Evolutionary conservation across 208 protist species (phyloP).

Genomic region (Crithidia thermophila): DNA sequence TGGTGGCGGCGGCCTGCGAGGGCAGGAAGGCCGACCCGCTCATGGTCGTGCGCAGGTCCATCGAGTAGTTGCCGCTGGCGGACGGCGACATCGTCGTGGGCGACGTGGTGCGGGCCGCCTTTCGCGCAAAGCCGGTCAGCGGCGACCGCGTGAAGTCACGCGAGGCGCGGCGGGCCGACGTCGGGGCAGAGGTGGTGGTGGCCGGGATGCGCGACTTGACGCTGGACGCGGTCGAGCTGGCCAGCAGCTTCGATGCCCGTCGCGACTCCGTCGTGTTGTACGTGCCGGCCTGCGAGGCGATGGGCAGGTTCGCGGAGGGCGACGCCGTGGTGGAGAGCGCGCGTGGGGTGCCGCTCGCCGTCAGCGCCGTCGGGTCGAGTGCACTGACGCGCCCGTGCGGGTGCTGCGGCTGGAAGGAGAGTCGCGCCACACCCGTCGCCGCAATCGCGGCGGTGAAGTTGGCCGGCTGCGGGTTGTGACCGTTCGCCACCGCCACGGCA

Average conservation of each 20-base stretch:
- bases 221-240: neutral
- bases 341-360: slow-evolving; percentile 5
- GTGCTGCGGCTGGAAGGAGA: neutral
- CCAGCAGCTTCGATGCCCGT: neutral
- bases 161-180: neutral
- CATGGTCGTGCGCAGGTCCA: neutral
- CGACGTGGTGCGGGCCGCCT: neutral
- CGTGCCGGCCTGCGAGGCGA: neutral
- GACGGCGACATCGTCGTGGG: neutral
- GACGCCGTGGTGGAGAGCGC: slow-evolving; percentile 4
- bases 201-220: slow-evolving; percentile 8
- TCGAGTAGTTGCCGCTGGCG: neutral
- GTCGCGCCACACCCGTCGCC: neutral
- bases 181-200: slow-evolving; percentile 8
- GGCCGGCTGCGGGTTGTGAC: too few species aligned
- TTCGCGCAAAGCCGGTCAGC: neutral
- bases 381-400: neutral
- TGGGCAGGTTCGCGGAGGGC: neutral
- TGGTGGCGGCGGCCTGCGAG: neutral
- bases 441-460: too few species aligned
- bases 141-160: neutral
- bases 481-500: too few species aligned
- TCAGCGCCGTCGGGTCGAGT: slow-evolving; percentile 1
- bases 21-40: too few species aligned
- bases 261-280: neutral